Base-by-base conservation (phyloP, 352 stramenopile species). In the Phytophthora rubi region DNA sequence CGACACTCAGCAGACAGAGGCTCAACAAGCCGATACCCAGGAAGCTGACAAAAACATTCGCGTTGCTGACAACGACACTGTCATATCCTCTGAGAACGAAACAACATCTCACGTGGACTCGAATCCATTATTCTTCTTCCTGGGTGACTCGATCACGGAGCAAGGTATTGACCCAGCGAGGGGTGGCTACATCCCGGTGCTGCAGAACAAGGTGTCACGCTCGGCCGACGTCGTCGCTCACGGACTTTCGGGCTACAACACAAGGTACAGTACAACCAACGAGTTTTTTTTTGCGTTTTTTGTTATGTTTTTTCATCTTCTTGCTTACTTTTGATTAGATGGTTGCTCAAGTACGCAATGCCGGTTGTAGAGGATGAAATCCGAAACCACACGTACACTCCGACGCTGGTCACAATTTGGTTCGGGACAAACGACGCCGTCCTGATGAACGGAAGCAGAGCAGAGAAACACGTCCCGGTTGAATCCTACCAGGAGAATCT, bases 101-200 rank as follows among this genome's bases (percentile, higher is more conserved):
- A 61, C 45, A 45, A 9, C 32, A 18, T 54, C 9, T 23, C 10
- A n/a, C 48, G 51, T 15, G 8, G 9, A 42, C 13, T 13, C 16
- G n/a, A 61, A 23, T 21, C 42, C 42, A 12, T 23, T 48, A 48
- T 48, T 48, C 42, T 21, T 48, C 42, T 48, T 48, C 7, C 16
- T 48, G 15, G 79, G 79, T 4, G 79, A 87, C 65, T 85, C 76
- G 55, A 66, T 83, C 30, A 87, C 79, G 0, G 53, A 87, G 59
- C 59, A 61, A 16, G 75, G 53, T n/a, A 66, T 59, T 1, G 35
- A 80, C 21, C 63, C 62, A 16, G 23, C 18, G 0, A 59, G 47
- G 26, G 30, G 37, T 47, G 77, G 80, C 0, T 88, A 73, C 62
- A 59, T 73, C 44, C 48, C 62, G 0, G 56, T 71, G 32, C 53